Percentiles rank a stretch among this genome's conserved stretches.
phyloP scores from a whole-genome alignment of 2,329 filamentous ascomycete genomes.

The Penicillium freii region DNA sequence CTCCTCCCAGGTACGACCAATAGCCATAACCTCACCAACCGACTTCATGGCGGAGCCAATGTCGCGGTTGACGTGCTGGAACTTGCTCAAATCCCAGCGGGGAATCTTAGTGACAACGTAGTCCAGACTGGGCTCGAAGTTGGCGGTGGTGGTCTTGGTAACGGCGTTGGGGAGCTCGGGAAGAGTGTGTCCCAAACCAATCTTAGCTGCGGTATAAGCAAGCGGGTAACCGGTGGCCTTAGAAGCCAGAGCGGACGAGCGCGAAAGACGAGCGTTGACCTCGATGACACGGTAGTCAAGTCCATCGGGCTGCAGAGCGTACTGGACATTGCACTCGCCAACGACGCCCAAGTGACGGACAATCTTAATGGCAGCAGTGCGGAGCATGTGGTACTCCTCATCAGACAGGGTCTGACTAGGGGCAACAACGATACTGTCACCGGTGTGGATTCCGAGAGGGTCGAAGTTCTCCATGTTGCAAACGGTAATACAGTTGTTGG shows the following conservation, averaged over 20 bases:
- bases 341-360: conserved; percentile 95
- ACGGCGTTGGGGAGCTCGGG: conserved; percentile 97
- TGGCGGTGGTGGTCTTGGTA: conserved; percentile 96
- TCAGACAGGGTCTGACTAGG: conserved; percentile 96
- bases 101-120: conserved; percentile 99
- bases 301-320: conserved; percentile 92
- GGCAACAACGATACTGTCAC: conserved; percentile 97
- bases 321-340: conserved; percentile 98
- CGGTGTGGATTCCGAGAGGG: conserved; percentile 93
- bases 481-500: conserved; percentile 98
- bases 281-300: conserved; percentile 98
- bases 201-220: conserved; percentile 97
- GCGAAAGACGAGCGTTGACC: conserved; percentile 96
- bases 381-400: conserved; percentile 99
- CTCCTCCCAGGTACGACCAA: conserved; percentile 97
- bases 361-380: conserved; percentile 96
- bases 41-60: conserved; percentile 99
- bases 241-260: conserved; percentile 92
- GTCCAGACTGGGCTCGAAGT: conserved; percentile 96
- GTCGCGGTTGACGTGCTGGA: conserved; percentile 96
- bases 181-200: conserved; percentile 90
- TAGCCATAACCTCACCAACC: conserved; percentile 98
- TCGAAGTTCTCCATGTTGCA: conserved; percentile 99
- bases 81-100: conserved; percentile 97
- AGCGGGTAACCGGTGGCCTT: conserved; percentile 98